phyloP scores from a whole-genome alignment of 176 grass and related monocot species.

The Luzula sylvatica region DNA sequence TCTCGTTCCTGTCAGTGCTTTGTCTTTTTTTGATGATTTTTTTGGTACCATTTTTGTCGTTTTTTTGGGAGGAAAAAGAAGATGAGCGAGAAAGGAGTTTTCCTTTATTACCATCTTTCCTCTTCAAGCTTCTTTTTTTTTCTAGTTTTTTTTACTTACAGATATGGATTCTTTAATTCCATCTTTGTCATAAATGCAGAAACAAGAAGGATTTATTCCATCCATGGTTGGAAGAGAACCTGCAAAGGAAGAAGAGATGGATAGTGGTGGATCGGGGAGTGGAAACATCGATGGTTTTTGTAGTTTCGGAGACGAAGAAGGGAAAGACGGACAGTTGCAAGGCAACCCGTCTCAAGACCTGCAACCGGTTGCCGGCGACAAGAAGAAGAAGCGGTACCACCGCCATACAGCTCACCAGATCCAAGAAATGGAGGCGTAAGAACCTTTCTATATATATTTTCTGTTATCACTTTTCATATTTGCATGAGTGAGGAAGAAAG shows the following conservation, averaged over 20 bases:
- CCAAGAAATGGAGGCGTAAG: constrained; percentile 97
- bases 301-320: constrained; percentile 72
- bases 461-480: neutral
- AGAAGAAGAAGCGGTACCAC: constrained; percentile 97
- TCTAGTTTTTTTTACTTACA: too few relatives aligned
- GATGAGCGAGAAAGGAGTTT: neutral
- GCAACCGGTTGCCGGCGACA: neutral
- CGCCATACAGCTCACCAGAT: constrained; percentile 98
- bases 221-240: constrained; percentile 26
- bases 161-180: too few relatives aligned
- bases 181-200: constrained; percentile 26
- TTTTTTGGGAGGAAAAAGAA: neutral
- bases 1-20: constrained; percentile 22
- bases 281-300: constrained; percentile 65
- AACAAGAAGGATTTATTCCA: constrained; percentile 46
- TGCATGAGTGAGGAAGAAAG: neutral
- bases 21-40: neutral
- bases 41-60: neutral
- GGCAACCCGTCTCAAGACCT: constrained; percentile 10
- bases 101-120: constrained; percentile 1
- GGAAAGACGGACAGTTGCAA: constrained; percentile 30
- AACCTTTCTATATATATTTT: neutral
- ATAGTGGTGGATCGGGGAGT: constrained; percentile 73
- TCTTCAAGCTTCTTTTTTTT: neutral
- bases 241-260: constrained; percentile 80